Base-by-base conservation (phyloP, 2,329 filamentous ascomycete species). In the Penicillium sp. region DNA sequence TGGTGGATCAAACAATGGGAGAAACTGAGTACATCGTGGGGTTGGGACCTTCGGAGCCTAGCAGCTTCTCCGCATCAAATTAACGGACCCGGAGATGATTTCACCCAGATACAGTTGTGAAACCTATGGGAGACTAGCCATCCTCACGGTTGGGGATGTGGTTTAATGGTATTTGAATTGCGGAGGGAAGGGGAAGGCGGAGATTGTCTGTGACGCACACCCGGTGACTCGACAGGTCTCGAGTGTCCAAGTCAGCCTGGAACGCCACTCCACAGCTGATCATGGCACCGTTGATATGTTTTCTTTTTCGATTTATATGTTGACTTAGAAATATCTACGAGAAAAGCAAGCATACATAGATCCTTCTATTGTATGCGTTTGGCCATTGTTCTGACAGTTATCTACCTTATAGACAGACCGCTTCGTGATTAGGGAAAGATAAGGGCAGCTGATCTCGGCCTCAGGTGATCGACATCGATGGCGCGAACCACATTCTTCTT, bases 61-160 rank as follows among this genome's bases (percentile, higher is more conserved):
- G 65, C 68, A 71, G 71, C 72, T 75, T 76, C 74, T 75, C 73
- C 73, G 73, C 74, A 74, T 69, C 59, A 56, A 69, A 63, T 43
- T 50, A 19, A 63, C 63, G 63, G 63, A 66, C 65, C 60, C 65
- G 66, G 60, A 49, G 24, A 60, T 58, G 54, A 55, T 61, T 63
- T 60, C 62, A 67, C 68, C 61, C 14, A 27, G n/a, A 58, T 61
- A 59, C 68, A 57, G 57, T 62, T 53, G 64, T 61, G 65, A 58
- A 65, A 66, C 65, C 62, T 53, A 65, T 59, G 65, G 57, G 56
- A 58, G 51, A 58, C 52, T 47, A 51, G 56, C 59, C 68, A 70
- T 71, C 11, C n/a, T 42, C n/a, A 42, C 10, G 56, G 45, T 66
- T 52, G 45, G 26, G 33, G 22, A 43, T 46, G 55, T 29, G 5